Percentiles rank a stretch among this genome's conserved stretches.
Evolutionary conservation across 2,329 filamentous ascomycete species (phyloP).

Genomic region (Lachnum nothofagi): DNA sequence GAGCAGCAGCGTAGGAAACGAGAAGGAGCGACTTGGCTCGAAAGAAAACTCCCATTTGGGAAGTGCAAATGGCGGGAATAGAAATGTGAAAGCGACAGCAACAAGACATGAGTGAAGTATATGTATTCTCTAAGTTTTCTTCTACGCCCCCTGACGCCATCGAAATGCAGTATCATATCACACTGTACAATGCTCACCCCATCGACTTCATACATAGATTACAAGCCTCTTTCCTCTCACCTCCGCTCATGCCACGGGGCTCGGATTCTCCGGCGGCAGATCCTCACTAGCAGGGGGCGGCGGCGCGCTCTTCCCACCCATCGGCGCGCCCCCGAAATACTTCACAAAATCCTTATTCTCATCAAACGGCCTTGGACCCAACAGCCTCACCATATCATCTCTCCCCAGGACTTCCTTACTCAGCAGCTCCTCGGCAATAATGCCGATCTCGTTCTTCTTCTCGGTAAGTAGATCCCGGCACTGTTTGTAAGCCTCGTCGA

Average conservation of each 20-base stretch:
- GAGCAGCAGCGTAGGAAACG: too few species aligned
- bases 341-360: conserved; percentile 85
- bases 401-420: conserved; percentile 85
- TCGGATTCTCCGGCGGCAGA: conserved; percentile 21
- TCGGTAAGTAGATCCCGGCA: conserved; percentile 77
- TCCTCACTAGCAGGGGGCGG: conserved; percentile 43
- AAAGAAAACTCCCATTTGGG: too few species aligned
- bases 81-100: too few species aligned
- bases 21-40: too few species aligned
- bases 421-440: conserved; percentile 89
- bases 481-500: conserved; percentile 87
- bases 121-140: too few species aligned
- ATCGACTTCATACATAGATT: too few species aligned
- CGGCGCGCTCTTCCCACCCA: conserved; percentile 50
- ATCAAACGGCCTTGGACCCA: conserved; percentile 78
- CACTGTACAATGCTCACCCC: too few species aligned
- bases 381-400: conserved; percentile 84
- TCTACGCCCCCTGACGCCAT: too few species aligned
- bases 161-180: too few species aligned
- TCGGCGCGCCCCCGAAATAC: conserved; percentile 66
- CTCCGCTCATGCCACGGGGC: neutral
- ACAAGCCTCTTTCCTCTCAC: neutral
- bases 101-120: too few species aligned
- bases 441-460: conserved; percentile 82
- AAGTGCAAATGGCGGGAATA: too few species aligned